Evolutionary conservation across 495 filamentous ascomycete genomes (phyloP), one percentile per base, ranked within the genome.

Genomic region (Staphylotrichum longicolle): DNA sequence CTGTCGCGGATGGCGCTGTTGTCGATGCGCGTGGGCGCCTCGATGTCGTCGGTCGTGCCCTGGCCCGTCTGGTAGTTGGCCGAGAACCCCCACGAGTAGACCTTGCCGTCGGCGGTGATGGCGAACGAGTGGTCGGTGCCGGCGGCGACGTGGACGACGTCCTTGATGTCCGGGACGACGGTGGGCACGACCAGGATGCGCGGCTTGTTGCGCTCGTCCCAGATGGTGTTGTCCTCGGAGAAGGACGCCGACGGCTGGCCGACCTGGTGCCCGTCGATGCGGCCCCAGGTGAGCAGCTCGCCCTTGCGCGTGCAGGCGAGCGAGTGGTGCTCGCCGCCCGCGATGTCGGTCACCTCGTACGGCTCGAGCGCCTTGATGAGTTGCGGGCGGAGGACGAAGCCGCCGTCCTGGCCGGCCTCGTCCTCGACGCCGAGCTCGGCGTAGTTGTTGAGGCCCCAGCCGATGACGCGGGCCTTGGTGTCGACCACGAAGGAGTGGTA

Each of bases 361-460:
- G 78, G 72, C 14, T 72, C 68, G 37, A 98, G 81, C 5, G 79
- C 80, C 3, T 63, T 56, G 47, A 82, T 68, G 20, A 75, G 44
- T 20, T 73, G 71, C n/a, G 79, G 77, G 57, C 72, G 73, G 35
- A 80, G 71, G 50, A 79, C 62, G 69, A 74, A 75, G 27, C 87
- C 89, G 48, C 84, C 85, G 34, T 76, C 71, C 11, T 81, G 80
- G 59, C 91, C 91, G 32, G 86, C 91, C 51, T 83, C 82, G 11
- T 84, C 82, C 11, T 79, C 77, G 56, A 91, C 81, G 48, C 90
- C 94, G 9, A 72, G 88, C 72, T 93, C 86, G 50, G 87, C 89
- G 69, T 88, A 96, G 70, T 86, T 90, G 76, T 96, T 98, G 41
- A 91, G 74, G 6, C 93, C 93, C 91, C 92, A 98, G 27, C 86